Conservation (phyloP, 2,329 filamentous ascomycete genomes). For the Pseudogymnoascus sp. region DNA sequence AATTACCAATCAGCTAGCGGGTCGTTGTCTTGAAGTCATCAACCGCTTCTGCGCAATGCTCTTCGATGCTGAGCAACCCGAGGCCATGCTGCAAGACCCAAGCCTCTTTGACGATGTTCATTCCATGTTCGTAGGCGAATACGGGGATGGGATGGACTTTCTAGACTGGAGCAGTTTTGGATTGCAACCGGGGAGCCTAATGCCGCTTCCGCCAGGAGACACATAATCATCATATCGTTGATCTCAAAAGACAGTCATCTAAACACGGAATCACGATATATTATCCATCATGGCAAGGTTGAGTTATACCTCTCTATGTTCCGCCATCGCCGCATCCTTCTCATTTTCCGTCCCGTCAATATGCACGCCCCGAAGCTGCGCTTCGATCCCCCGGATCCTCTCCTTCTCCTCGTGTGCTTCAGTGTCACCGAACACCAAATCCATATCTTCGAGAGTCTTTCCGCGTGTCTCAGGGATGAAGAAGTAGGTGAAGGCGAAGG, state of each 20-base stretch:
- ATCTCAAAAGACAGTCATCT: neutral
- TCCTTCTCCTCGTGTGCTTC: constrained; percentile 34
- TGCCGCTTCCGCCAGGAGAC: neutral
- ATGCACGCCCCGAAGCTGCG: constrained; percentile 19
- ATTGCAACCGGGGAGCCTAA: neutral
- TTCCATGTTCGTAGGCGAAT: constrained; percentile 33
- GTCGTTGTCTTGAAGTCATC: constrained; percentile 35
- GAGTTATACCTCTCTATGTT: constrained; percentile 13
- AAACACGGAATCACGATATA: neutral
- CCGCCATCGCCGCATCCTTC: constrained; percentile 14
- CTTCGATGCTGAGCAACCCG: constrained; percentile 23
- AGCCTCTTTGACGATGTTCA: constrained; percentile 32
- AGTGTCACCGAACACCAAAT: constrained; percentile 39
- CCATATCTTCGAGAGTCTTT: constrained; percentile 51
- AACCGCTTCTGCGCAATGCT: constrained; percentile 34
- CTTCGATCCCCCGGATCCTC: constrained; percentile 22
- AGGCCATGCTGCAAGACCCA: constrained; percentile 34
- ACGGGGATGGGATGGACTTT: constrained; percentile 34
- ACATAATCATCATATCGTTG: neutral
- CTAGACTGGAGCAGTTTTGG: constrained; percentile 36
- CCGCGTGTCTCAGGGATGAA: constrained; percentile 55
- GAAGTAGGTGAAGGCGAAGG: constrained; percentile 45
- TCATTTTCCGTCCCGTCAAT: constrained; percentile 19
- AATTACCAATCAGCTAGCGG: constrained; percentile 35
- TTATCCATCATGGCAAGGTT: neutral